Base-by-base conservation (phyloP, 2,329 filamentous ascomycete species). In the Trichophyton verrucosum region DNA sequence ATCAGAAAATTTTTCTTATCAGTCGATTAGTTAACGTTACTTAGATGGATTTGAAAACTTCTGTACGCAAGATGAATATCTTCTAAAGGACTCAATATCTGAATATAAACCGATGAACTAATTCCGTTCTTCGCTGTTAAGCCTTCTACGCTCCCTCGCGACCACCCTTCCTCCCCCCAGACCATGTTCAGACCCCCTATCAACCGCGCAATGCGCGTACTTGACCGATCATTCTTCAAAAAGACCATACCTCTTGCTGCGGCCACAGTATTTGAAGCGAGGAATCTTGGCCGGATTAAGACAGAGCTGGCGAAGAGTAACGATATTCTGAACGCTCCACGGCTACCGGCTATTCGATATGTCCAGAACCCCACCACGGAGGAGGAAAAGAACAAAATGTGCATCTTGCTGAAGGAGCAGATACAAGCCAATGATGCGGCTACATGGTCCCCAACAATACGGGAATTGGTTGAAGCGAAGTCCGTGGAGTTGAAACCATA, bases 141-240 rank as follows among this genome's bases (percentile, higher is more conserved):
- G 27, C 55, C 33, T 20, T 57, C 33, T 17, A 30, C 49, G 3
- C 17, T 38, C 30, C 44, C 40, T 15, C 27, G 38, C 17, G 22
- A 33, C 9, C 57, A 22, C 46, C 5, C 38, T 11, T 27, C 53
- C 30, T 7, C 36, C 24, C 30, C 46, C 51, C 51, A 46, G 63
- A 69, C 67, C 58, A 84, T 85, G 81, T 89, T 96, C 73, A 84
- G 86, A 65, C 89, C 91, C 55, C 91, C 91, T 24, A 79, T 91
- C 62, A 86, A 92, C 68, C 87, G 88, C 72, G 85, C 86, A 62
- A 88, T 89, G 78, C 85, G 85, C 70, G 82, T 83, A 57, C 83
- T 99, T 65, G 91, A 99, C 76, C 86, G 89, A 66, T 81, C 86
- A 15, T 86, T 95, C 65, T 97, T 97, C 77, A 80, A 82, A 59